Percentiles rank a stretch among this genome's conserved stretches.
phyloP scores from a whole-genome alignment of 2,329 filamentous ascomycete genomes.

The Eurotiales sp. region DNA sequence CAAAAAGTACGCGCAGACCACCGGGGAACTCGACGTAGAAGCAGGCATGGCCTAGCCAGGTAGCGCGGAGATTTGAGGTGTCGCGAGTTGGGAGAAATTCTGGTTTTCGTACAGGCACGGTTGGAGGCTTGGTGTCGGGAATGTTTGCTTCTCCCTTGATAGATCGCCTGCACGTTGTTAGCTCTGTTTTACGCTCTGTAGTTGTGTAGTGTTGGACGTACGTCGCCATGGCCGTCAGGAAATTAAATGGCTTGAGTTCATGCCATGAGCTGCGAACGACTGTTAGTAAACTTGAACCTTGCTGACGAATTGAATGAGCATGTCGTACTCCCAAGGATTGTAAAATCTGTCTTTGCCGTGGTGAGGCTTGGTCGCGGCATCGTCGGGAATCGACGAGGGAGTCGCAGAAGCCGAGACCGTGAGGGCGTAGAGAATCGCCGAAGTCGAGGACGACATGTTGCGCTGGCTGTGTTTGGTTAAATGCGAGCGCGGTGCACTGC shows the following conservation, averaged over 20 bases:
- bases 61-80: slow-evolving; percentile 61
- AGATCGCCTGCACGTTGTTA: slow-evolving; percentile 31
- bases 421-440: slow-evolving; percentile 40
- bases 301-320: slow-evolving; percentile 20
- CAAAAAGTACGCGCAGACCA: slow-evolving; percentile 84
- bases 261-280: slow-evolving; percentile 1
- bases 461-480: slow-evolving; percentile 19
- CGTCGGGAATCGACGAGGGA: slow-evolving; percentile 31
- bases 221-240: slow-evolving; percentile 9
- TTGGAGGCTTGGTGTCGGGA: slow-evolving; percentile 63
- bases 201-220: no score
- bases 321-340: slow-evolving; percentile 45
- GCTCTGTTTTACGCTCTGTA: no score
- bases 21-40: slow-evolving; percentile 87
- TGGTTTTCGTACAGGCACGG: slow-evolving; percentile 64
- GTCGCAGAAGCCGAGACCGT: slow-evolving; percentile 34
- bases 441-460: slow-evolving; percentile 35
- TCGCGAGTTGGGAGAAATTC: slow-evolving; percentile 61
- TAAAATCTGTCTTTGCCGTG: slow-evolving; percentile 37
- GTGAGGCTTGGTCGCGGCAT: slow-evolving; percentile 37
- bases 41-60: slow-evolving; percentile 93
- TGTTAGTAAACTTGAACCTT: neutral
- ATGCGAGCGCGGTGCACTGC: slow-evolving; percentile 12
- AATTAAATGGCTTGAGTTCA: neutral
- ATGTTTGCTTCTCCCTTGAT: slow-evolving; percentile 49